Percentiles rank a stretch among this genome's conserved stretches.
Conservation (phyloP, 306 rosid species). For the Trichosanthes truncata region DNA sequence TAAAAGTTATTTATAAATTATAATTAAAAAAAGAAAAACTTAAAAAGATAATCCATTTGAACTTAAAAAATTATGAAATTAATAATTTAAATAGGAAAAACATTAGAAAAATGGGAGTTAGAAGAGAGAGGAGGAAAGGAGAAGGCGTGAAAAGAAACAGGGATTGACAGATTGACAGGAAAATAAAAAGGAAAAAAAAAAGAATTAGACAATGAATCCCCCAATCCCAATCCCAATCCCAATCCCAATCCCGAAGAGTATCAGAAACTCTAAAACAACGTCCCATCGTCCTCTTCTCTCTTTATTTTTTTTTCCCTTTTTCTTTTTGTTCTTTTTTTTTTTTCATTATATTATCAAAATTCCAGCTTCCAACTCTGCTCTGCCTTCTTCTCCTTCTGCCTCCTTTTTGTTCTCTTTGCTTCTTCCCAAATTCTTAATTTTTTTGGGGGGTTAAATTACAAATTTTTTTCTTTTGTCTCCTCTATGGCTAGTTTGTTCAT, state of each 20-base stretch:
- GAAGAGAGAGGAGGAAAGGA: not conserved
- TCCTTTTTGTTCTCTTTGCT: not conserved
- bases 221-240: no score
- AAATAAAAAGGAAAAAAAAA: not conserved
- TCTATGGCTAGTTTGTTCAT: no score
- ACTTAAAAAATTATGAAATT: no score
- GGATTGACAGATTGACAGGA: not conserved
- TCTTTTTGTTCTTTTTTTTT: not conserved
- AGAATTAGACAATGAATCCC: not conserved
- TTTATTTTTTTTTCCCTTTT: not conserved
- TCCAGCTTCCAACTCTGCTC: not conserved
- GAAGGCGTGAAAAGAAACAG: not conserved
- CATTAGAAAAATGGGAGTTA: not conserved
- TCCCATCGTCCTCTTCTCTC: not conserved
- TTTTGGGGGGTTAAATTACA: no score
- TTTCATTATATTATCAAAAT: not conserved
- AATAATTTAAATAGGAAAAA: not conserved
- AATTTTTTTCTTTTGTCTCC: no score
- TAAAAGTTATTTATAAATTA: no score
- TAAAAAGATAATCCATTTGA: no score
- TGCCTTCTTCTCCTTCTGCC: not conserved
- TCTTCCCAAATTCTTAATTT: not conserved
- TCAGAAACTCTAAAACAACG: slow-evolving; percentile 4
- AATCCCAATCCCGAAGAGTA: slow-evolving; percentile 2
- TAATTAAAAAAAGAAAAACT: no score